Conservation (phyloP, 495 filamentous ascomycete genomes). For the Hypoxylon cercidicola region DNA sequence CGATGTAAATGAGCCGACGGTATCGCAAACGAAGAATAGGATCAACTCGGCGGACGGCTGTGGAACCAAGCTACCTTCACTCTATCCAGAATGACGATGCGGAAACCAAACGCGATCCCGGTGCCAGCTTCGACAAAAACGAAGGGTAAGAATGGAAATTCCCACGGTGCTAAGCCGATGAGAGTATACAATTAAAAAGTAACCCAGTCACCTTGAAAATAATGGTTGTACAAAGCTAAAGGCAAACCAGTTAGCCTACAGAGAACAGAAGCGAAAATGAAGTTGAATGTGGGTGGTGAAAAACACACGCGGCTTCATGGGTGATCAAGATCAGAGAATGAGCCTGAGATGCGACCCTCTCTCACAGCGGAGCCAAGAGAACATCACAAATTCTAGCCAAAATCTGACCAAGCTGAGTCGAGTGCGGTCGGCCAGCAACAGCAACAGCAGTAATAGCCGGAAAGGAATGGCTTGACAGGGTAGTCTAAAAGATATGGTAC, state of each 20-base stretch:
- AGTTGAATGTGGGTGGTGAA: constrained; percentile 40
- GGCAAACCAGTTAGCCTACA: constrained; percentile 21
- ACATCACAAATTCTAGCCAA: constrained; percentile 45
- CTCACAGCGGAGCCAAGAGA: constrained; percentile 18
- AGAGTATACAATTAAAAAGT: constrained; percentile 25
- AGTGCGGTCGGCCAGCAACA: constrained; percentile 38
- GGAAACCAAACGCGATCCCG: constrained; percentile 41
- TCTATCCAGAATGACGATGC: constrained; percentile 48
- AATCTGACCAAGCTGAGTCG: constrained; percentile 28
- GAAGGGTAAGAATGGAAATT: constrained; percentile 40
- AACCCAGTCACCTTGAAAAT: constrained; percentile 35
- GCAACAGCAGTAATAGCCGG: constrained; percentile 39
- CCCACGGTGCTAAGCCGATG: constrained; percentile 16
- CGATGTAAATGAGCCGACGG: constrained; percentile 38
- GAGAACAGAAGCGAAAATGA: constrained; percentile 21
- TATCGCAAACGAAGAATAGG: constrained; percentile 42
- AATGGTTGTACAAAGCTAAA: constrained; percentile 24
- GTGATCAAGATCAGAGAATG: constrained; percentile 31
- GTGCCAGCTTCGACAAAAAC: constrained; percentile 33
- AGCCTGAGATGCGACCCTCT: constrained; percentile 29
- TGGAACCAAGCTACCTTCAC: constrained; percentile 48
- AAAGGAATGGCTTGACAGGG: constrained; percentile 46
- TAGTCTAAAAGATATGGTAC: constrained; percentile 45
- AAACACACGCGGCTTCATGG: constrained; percentile 20
- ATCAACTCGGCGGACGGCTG: constrained; percentile 44